A percentile compares a stretch with the other conserved stretches of the same genome.
Conservation (phyloP, 345 rosid genomes). For the Turnera subulata region DNA sequence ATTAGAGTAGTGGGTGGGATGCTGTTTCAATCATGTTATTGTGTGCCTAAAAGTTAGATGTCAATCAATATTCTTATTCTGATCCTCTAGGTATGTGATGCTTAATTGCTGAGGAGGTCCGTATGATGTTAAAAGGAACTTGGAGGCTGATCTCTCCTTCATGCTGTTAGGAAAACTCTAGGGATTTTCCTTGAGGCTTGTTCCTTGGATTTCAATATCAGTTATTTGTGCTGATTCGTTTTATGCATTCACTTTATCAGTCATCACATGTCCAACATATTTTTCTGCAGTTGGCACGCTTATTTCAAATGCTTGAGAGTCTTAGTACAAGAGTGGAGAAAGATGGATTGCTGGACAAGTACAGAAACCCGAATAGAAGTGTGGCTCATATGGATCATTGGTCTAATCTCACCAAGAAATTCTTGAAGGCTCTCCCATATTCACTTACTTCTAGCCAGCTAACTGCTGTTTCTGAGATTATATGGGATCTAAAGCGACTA, state of each 20-base stretch:
- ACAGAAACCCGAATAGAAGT: slow-evolving; percentile 56
- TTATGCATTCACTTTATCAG: background rate
- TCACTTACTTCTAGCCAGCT: slow-evolving; percentile 89
- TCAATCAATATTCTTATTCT: no score
- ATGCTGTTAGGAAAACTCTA: background rate
- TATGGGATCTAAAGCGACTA: slow-evolving; percentile 86
- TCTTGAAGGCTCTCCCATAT: slow-evolving; percentile 78
- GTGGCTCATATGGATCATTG: slow-evolving; percentile 57
- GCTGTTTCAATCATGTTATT: no score
- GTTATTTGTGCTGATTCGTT: background rate
- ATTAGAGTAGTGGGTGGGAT: no score
- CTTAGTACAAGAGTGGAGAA: slow-evolving; percentile 73
- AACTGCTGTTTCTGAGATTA: slow-evolving; percentile 81
- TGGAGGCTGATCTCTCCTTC: background rate
- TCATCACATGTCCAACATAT: slow-evolving; percentile 1
- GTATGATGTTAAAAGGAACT: no score
- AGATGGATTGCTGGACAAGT: slow-evolving; percentile 73
- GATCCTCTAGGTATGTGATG: no score
- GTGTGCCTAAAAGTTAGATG: no score
- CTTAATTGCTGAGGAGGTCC: no score
- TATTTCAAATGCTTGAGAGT: slow-evolving; percentile 91
- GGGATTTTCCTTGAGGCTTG: background rate
- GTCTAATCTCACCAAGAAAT: slow-evolving; percentile 69
- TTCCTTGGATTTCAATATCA: background rate
- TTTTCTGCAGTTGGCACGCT: slow-evolving; percentile 70